phyloP scores from a whole-genome alignment of 2,329 filamentous ascomycete species.

The Arthrobotrys iridis region DNA sequence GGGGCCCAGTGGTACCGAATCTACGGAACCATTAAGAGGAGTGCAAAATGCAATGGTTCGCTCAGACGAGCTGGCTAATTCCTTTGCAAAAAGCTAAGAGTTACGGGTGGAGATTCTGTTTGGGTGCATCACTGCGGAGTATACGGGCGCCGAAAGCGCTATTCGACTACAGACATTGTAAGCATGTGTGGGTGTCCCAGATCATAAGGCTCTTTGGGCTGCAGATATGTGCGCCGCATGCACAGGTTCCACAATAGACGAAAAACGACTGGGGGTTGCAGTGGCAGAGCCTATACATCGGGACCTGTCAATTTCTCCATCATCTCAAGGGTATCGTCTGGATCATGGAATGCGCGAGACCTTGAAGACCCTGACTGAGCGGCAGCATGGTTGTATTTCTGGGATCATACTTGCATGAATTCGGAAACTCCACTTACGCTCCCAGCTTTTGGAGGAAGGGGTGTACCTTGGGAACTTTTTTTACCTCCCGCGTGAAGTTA shows the following conservation, averaged over 20 bases:
- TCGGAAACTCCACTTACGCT: constrained; percentile 8
- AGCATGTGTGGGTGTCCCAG: neutral
- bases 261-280: constrained; percentile 1
- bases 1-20: constrained; percentile 2
- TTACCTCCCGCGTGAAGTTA: constrained; percentile 49
- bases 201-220: constrained; percentile 13
- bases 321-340: constrained; percentile 9
- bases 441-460: neutral
- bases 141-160: constrained; percentile 6
- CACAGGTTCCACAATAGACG: neutral
- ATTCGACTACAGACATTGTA: constrained; percentile 4
- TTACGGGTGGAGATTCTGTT: neutral
- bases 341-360: neutral
- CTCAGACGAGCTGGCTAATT: neutral
- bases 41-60: neutral
- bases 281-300: constrained; percentile 9
- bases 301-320: constrained; percentile 2
- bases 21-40: neutral
- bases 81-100: neutral
- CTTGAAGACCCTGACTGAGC: constrained; percentile 22
- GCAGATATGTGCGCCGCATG: constrained; percentile 28
- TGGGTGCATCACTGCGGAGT: constrained; percentile 3
- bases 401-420: constrained; percentile 18
- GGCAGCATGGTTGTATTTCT: constrained; percentile 37
- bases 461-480: constrained; percentile 13